phyloP scores from a whole-genome alignment of 2,329 filamentous ascomycete species.

The Falciphora oryzae region DNA sequence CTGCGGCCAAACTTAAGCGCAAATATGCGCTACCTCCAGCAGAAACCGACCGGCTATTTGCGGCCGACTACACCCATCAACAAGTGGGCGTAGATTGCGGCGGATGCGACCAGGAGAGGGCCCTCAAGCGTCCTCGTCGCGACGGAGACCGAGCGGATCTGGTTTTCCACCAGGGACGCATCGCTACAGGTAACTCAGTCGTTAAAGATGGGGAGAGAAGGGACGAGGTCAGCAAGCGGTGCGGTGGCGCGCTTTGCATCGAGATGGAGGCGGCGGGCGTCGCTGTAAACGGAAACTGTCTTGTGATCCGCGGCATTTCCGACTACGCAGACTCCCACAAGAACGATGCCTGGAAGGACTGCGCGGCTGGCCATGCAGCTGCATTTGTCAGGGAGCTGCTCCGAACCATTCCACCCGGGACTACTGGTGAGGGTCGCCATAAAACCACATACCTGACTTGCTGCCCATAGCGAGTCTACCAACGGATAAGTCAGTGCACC shows the following conservation, averaged over 20 bases:
- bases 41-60: neutral
- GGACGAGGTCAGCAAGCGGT: constrained; percentile 18
- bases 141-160: neutral
- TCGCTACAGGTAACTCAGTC: constrained; percentile 29
- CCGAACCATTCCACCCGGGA: neutral
- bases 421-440: neutral
- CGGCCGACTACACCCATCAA: neutral
- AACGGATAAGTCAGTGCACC: too few species aligned
- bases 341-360: constrained; percentile 30
- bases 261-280: constrained; percentile 27
- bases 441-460: neutral
- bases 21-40: neutral
- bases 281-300: constrained; percentile 24
- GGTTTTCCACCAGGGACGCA: constrained; percentile 18
- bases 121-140: neutral
- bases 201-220: constrained; percentile 28
- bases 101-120: neutral
- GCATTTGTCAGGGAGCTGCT: constrained; percentile 21
- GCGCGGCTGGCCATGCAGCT: constrained; percentile 27
- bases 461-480: too few species aligned
- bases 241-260: constrained; percentile 18
- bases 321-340: constrained; percentile 36
- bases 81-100: neutral
- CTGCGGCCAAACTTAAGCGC: neutral
- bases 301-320: constrained; percentile 34